These are phyloP conservation scores for Anaeromyces robustus DNA, from an alignment of 192 early-diverging fungal species.

Conservation along the genomic window DNA sequence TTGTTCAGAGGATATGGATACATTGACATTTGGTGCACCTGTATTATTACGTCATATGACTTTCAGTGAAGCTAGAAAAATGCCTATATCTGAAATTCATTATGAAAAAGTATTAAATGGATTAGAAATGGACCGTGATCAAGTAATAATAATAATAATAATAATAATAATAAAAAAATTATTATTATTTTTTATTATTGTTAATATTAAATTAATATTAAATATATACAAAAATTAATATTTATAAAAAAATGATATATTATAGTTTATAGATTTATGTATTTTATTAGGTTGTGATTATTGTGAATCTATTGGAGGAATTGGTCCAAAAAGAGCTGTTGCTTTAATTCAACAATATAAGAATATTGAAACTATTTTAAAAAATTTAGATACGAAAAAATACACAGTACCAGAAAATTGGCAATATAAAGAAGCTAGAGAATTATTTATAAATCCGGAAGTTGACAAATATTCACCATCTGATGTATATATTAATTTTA, in stretches of 20 bases:
- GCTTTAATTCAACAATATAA: constrained; percentile 69
- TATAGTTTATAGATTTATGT: constrained; percentile 89
- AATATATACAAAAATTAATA: not conserved
- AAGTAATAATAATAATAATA: constrained; percentile 22
- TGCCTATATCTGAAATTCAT: constrained; percentile 80
- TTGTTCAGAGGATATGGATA: constrained; percentile 98
- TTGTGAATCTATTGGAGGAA: constrained; percentile 82
- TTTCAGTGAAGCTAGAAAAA: constrained; percentile 71
- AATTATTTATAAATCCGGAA: constrained; percentile 68
- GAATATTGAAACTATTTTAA: constrained; percentile 61
- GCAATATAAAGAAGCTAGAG: constrained; percentile 77
- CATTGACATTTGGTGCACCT: constrained; percentile 81
- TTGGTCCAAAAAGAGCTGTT: constrained; percentile 78
- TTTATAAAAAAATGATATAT: not conserved
- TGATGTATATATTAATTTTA: constrained; percentile 36
- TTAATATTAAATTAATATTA: not conserved
- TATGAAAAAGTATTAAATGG: constrained; percentile 68
- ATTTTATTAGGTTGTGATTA: constrained; percentile 97
- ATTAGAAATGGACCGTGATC: constrained; percentile 50
- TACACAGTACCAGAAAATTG: constrained; percentile 74
- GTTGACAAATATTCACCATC: constrained; percentile 49
- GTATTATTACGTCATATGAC: constrained; percentile 85
- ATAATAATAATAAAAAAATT: not conserved
- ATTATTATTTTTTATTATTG: too few relatives aligned
- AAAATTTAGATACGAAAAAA: constrained; percentile 57